Conservation (phyloP, 75 land plant genomes). For the Azolla pinnata region DNA sequence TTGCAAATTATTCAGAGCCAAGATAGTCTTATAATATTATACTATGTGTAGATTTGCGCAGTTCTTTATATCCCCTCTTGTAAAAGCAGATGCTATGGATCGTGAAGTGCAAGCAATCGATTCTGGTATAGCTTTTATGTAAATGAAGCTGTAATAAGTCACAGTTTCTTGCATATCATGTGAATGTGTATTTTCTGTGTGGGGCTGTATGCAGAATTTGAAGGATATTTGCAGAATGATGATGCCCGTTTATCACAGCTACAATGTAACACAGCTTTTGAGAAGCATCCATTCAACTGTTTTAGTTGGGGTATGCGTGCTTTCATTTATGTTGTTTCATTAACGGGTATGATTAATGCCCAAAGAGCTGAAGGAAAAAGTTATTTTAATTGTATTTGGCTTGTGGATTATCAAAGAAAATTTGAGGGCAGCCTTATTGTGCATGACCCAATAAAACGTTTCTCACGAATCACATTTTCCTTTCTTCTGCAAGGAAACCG, state of each 20-base stretch:
- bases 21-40: too few species aligned
- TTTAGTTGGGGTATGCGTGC: conserved; percentile 78
- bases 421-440: too few species aligned
- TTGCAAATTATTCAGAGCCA: too few species aligned
- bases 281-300: conserved; percentile 68
- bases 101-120: conserved; percentile 92
- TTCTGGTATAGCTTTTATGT: conserved; percentile 49
- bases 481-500: conserved; percentile 54
- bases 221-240: conserved; percentile 81
- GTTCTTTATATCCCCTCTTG: conserved; percentile 83
- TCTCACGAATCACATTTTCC: too few species aligned
- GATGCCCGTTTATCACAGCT: conserved; percentile 78
- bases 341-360: not conserved
- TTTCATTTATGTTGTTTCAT: not conserved
- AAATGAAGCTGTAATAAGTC: not conserved
- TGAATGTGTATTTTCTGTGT: not conserved
- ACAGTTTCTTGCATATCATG: not conserved
- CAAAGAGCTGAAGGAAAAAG: too few species aligned
- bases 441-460: too few species aligned
- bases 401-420: too few species aligned
- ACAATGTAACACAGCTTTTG: conserved; percentile 69
- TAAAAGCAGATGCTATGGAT: conserved; percentile 88
- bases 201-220: conserved; percentile 59
- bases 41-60: conserved; percentile 81
- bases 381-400: too few species aligned